phyloP scores from a whole-genome alignment of 1,139 yeast species.

The Suhomyces guaymorum region DNA sequence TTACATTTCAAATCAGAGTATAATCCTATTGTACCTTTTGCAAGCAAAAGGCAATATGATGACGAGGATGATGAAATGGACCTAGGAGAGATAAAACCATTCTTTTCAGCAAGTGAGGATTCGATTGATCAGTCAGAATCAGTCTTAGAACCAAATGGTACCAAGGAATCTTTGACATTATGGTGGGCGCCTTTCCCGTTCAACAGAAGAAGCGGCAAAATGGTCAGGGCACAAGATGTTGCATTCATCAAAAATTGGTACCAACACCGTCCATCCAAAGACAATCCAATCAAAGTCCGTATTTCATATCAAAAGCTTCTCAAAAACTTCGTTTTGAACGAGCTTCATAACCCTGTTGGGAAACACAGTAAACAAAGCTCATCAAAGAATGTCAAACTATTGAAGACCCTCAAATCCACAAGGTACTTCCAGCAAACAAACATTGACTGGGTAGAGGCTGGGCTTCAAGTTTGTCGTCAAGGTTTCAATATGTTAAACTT shows the following conservation, averaged over 20 bases:
- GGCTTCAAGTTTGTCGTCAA: constrained; percentile 87
- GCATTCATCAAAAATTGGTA: constrained; percentile 85
- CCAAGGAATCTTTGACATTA: constrained; percentile 61
- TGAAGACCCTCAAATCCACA: constrained; percentile 70
- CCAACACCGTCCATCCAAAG: constrained; percentile 60
- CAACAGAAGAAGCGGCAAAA: constrained; percentile 68
- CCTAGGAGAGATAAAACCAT: constrained; percentile 16
- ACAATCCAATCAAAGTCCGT: constrained; percentile 71
- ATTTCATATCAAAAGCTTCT: constrained; percentile 86
- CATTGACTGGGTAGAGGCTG: constrained; percentile 98
- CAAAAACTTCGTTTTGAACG: constrained; percentile 72
- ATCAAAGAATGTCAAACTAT: constrained; percentile 57
- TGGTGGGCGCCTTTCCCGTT: constrained; percentile 88
- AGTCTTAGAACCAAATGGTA: constrained; percentile 34
- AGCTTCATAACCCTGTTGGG: constrained; percentile 50
- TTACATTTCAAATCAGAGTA: constrained; percentile 56
- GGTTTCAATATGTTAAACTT: constrained; percentile 93
- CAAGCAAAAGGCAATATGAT: constrained; percentile 21
- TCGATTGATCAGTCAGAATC: neutral
- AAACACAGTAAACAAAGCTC: constrained; percentile 35
- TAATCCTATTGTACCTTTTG: constrained; percentile 56
- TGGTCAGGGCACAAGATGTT: constrained; percentile 86
- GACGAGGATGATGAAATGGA: constrained; percentile 12
- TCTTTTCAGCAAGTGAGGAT: constrained; percentile 12
- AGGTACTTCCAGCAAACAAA: constrained; percentile 89